Base-by-base conservation (phyloP, 805 yeast species). In the Yarrowia bubula region DNA sequence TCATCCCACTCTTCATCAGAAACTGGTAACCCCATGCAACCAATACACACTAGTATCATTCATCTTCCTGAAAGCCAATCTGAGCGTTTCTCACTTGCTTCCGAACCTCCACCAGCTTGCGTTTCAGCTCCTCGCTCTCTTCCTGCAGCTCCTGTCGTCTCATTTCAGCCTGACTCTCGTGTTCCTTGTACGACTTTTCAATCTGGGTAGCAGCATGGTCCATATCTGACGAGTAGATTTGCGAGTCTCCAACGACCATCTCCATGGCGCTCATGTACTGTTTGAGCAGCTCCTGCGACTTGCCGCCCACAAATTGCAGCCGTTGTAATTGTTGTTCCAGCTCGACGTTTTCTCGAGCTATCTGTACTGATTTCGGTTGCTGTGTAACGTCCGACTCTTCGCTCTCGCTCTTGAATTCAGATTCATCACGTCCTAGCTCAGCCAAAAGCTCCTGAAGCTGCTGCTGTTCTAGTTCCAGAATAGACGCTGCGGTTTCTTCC, bases 231-330 rank as follows among this genome's bases (percentile, higher is more conserved):
- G 51, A 51, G n/a, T 43, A 58, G 11, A 35, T 44, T 15, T 58
- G 50, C 4, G 64, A 43, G 42, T 58, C 64, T 2, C 35, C 35
- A 28, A 44, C 64, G 43, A 58, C 35, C 43, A 35, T 46, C 51
- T 58, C 64, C 43, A 58, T 17, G 3, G 64, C 64, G 4, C 51
- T 17, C 51, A 43, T 58, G 51, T 58, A 58, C 22, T 58, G 50
- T 18, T 43, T 58, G 18, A 58, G 43, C 15, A 58, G 42, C 35
- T 58, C 47, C 13, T 55, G 61, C 8, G 61, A 28, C 61, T 55
- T 55, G 8, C 43, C 47, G 4, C 61, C 61, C 8, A 55, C 61
- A 41, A 55, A 55, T 31, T 55, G 61, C 5, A 55, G 61, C 4
- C 61, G 61, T 31, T 55, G 61, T 15, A 55, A 8, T 17, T 55